Percentiles rank a stretch among this genome's conserved stretches.
Conservation (phyloP, 2,329 filamentous ascomycete genomes). For the Plectosphaerella plurivora region DNA sequence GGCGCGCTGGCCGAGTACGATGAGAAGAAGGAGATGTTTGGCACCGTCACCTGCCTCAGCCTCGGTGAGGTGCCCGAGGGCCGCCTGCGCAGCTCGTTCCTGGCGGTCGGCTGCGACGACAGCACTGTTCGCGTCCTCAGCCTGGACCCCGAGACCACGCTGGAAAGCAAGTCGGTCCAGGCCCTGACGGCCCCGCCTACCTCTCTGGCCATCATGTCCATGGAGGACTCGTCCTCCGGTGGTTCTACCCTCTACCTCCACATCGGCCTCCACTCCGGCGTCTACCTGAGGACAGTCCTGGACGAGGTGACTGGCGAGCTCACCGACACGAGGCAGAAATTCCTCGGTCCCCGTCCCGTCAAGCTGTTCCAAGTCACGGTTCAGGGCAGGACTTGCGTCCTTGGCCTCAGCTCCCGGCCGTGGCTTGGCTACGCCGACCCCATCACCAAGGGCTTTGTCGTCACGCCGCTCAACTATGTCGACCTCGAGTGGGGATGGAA, state of each 20-base stretch:
- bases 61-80: constrained; percentile 91
- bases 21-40: constrained; percentile 91
- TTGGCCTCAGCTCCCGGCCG: constrained; percentile 88
- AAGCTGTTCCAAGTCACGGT: constrained; percentile 90
- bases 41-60: constrained; percentile 91
- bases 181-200: constrained; percentile 88
- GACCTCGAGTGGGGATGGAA: constrained; percentile 93
- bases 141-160: constrained; percentile 80
- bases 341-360: constrained; percentile 85
- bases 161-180: constrained; percentile 93
- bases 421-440: constrained; percentile 94
- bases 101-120: constrained; percentile 96
- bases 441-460: constrained; percentile 80
- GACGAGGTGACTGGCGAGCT: constrained; percentile 95
- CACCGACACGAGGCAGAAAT: constrained; percentile 90
- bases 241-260: constrained; percentile 89
- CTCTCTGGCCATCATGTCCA: constrained; percentile 84
- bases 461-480: constrained; percentile 86
- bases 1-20: constrained; percentile 90
- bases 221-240: constrained; percentile 89
- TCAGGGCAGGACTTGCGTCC: constrained; percentile 75
- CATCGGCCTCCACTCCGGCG: constrained; percentile 91
- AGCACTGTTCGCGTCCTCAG: constrained; percentile 91
- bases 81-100: constrained; percentile 80
- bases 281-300: constrained; percentile 90